These are phyloP conservation scores for Huntiella moniliformis DNA, from an alignment of 2,329 filamentous ascomycete genomes.

Conservation along the genomic window DNA sequence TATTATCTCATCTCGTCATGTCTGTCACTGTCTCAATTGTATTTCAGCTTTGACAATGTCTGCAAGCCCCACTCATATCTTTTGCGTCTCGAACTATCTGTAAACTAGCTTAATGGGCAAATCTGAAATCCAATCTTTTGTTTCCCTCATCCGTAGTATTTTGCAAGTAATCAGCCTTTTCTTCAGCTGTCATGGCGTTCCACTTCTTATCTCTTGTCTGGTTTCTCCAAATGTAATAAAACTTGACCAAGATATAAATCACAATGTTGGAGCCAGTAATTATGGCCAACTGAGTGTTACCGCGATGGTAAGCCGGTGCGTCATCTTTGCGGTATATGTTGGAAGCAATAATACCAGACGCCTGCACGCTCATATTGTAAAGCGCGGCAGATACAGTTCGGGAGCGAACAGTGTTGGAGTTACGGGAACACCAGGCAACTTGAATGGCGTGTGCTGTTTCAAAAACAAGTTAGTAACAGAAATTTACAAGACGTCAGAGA, in stretches of 20 bases:
- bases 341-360: constrained; percentile 17
- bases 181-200: constrained; percentile 26
- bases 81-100: no score
- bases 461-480: constrained; percentile 10
- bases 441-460: constrained; percentile 29
- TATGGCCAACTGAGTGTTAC: constrained; percentile 31
- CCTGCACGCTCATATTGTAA: constrained; percentile 30
- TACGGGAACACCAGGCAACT: constrained; percentile 37
- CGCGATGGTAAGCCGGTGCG: constrained; percentile 19
- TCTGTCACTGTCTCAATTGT: no score
- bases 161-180: constrained; percentile 18
- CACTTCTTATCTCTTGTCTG: constrained; percentile 25
- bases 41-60: no score
- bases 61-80: no score
- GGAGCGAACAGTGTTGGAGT: constrained; percentile 38
- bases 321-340: constrained; percentile 26
- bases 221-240: constrained; percentile 34
- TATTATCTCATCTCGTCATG: no score
- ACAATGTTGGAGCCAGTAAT: constrained; percentile 29
- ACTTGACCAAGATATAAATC: constrained; percentile 29
- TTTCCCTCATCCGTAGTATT: constrained; percentile 26
- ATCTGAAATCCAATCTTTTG: constrained; percentile 25
- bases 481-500: neutral
- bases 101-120: constrained; percentile 18
- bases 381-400: constrained; percentile 37